Evolutionary conservation across 495 filamentous ascomycete species (phyloP), one percentile per base, ranked within the genome.

Genomic region (Penicillium verhagenii): DNA sequence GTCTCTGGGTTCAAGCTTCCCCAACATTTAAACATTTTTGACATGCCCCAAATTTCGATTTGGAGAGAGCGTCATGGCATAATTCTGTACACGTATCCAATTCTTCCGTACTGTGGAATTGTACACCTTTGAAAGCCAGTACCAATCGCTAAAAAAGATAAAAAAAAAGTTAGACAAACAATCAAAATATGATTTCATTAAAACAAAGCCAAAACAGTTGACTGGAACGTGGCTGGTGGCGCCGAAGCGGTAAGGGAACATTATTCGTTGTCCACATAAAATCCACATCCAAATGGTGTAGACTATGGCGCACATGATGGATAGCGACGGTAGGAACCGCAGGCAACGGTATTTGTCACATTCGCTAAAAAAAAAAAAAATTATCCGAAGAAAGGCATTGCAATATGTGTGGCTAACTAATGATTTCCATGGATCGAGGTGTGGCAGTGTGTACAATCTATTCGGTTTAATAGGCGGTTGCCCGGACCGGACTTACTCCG

Each of bases 391-490:
- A 24, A 21, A 18, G 31, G 23, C 13, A 47, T 47, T 33, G 18
- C 46, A 21, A 11, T 7, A 26, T 9, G 23, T 29, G 46, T 48
- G 46, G 46, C 46, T 48, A 5, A 18, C n/a, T 28, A 10, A 3
- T 25, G 6, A 8, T 44, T 13, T 43, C 50, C 50, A 43, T 53
- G 50, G 50, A 38, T 52, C 37, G 16, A 18, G 49, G 4, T 45
- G 50, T 53, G 50, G 50, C 50, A 23, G 53, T 60, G 53, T 49
- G 2, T n/a, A n/a, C n/a, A n/a, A n/a, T 39, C 10, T 18, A 25
- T n/a, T n/a, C 13, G 1, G 18, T 43, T 2, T 61, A 47, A 61
- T 58, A 54, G 59, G 59, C 10, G 59, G 54, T 52, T 57, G 39
- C 10, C 11, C 33, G 33, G 33, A 35, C 33, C 33, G 33, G 33